Conservation (phyloP, 345 rosid species). For the Brassica carinata region DNA sequence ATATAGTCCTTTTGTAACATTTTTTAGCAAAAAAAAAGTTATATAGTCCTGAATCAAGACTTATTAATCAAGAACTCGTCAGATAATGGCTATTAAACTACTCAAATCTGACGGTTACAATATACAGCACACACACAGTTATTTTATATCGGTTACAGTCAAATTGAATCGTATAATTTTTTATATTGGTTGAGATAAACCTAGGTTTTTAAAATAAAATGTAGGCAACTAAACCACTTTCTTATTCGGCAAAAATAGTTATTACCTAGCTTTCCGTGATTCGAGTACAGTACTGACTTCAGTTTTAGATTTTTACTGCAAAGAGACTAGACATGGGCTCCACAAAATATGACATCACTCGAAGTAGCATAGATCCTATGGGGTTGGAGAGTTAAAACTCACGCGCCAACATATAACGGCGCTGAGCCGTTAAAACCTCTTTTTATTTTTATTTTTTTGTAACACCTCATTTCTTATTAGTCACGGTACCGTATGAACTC, state of each 20-base stretch:
- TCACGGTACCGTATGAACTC: conserved; percentile 12
- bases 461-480: background rate
- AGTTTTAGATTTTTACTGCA: background rate
- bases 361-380: conserved; percentile 23
- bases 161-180: background rate
- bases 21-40: no score
- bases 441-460: no score
- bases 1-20: no score
- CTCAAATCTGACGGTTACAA: background rate
- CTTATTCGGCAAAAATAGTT: background rate
- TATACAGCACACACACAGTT: background rate
- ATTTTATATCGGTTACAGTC: background rate
- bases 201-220: background rate
- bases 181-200: background rate
- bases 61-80: conserved; percentile 33
- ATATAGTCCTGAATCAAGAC: conserved; percentile 1
- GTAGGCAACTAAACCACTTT: background rate
- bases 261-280: background rate
- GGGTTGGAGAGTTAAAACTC: conserved; percentile 22
- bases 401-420: conserved; percentile 33
- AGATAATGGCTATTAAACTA: background rate
- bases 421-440: conserved; percentile 21
- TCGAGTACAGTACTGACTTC: background rate
- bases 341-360: conserved; percentile 13
- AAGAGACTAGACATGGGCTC: background rate